These are phyloP conservation scores for Domatiomyces globalis DNA, from an alignment of 2,329 filamentous ascomycete species.

Conservation along the genomic window DNA sequence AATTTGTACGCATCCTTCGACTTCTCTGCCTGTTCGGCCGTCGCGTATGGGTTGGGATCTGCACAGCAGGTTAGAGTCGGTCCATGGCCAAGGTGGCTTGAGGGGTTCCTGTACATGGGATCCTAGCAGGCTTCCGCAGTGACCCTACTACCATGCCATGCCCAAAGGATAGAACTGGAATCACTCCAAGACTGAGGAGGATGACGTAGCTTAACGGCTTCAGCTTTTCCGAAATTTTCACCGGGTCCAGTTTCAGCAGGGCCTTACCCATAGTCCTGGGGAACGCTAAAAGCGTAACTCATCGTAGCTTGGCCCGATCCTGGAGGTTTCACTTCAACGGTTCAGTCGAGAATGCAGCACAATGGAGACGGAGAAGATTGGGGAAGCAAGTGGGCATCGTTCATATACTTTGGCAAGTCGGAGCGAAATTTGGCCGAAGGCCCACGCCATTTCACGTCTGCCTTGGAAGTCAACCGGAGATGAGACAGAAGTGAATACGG, in stretches of 20 bases:
- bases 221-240: conserved; percentile 1
- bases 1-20: conserved; percentile 34
- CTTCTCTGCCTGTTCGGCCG: conserved; percentile 37
- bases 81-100: background rate
- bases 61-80: background rate
- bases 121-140: conserved; percentile 38
- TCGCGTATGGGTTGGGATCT: conserved; percentile 45
- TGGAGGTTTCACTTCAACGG: background rate
- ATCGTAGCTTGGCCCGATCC: background rate
- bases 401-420: background rate
- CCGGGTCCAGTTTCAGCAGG: background rate
- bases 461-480: no score
- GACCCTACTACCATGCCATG: conserved; percentile 34
- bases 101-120: conserved; percentile 26
- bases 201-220: conserved; percentile 39
- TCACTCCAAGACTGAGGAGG: conserved; percentile 39
- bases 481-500: no score
- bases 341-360: background rate
- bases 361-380: no score
- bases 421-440: background rate
- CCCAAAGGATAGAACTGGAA: conserved; percentile 38
- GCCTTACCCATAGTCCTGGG: conserved; percentile 36
- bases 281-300: conserved; percentile 25
- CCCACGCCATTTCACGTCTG: background rate
- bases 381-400: background rate